phyloP scores from a whole-genome alignment of 371 early-diverging fungal genomes.

The Mortierella sp. region DNA sequence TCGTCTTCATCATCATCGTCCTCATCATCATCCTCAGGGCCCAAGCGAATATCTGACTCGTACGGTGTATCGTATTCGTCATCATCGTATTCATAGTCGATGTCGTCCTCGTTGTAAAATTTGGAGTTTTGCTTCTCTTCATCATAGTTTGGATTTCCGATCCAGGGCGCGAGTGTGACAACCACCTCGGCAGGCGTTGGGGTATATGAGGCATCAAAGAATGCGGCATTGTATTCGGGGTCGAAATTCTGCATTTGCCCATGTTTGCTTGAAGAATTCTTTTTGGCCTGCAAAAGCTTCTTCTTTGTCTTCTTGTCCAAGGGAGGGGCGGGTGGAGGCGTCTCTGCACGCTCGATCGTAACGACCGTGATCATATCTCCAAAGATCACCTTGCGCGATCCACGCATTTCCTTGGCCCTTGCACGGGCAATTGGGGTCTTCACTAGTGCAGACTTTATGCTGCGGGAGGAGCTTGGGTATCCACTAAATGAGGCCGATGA shows the following conservation, averaged over 20 bases:
- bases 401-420: constrained; percentile 27
- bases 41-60: constrained; percentile 36
- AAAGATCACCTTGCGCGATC: constrained; percentile 39
- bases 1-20: constrained; percentile 40
- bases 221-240: constrained; percentile 43
- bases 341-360: constrained; percentile 32
- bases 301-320: constrained; percentile 46
- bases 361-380: constrained; percentile 49
- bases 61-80: constrained; percentile 24
- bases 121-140: constrained; percentile 41
- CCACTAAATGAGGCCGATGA: constrained; percentile 10
- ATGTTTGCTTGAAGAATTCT: constrained; percentile 19
- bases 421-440: constrained; percentile 49
- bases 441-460: constrained; percentile 30
- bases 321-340: constrained; percentile 36
- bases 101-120: constrained; percentile 36
- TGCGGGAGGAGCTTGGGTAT: constrained; percentile 10
- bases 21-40: constrained; percentile 40
- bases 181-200: constrained; percentile 43
- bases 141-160: constrained; percentile 49
- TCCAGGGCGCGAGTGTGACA: constrained; percentile 43
- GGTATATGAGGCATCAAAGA: constrained; percentile 32
- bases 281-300: constrained; percentile 38
- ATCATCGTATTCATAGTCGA: constrained; percentile 35
- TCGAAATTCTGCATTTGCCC: constrained; percentile 27